Evolutionary conservation across 148 eudicot genomes (phyloP), one percentile per base, ranked within the genome.

Genomic region (Fagopyrum esculentum): DNA sequence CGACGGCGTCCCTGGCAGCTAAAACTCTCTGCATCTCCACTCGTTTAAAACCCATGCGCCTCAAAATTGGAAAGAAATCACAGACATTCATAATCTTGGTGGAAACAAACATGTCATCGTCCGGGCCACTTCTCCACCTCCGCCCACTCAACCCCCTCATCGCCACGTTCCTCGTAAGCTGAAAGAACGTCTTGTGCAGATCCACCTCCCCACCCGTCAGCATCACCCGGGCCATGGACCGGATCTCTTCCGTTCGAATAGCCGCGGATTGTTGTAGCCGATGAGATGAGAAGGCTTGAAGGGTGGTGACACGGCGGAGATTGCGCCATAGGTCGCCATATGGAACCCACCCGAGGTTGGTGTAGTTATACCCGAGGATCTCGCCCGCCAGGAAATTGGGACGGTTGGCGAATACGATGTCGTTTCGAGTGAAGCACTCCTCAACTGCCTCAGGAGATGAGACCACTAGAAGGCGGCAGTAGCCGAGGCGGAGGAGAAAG

Each of bases 141-240:
- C 76, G 76, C 22, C 85, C 87, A 1, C 69, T 75, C 1, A 85
- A 48, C 85, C 76, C 80, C 49, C 82, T 80, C 85, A 82, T 82
- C 85, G 82, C 76, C 51, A 74, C 74, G 44, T 85, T 81, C 26
- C 76, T 54, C 30, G 79, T 80, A 15, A 85, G 44, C 75, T 77
- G 66, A 48, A 78, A 82, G 6, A 85, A 59, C 16, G 73, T 78
- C 1, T 69, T 54, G 29, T 78, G 80, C 77, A 82, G 71, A 29
- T 85, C 82, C 19, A 80, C 78, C 49, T 9, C 46, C 73, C 77
- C 8, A 30, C 72, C 49, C 48, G 15, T 17, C 3, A 40, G 11
- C n/a, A 15, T 5, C 17, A 35, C 64, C 46, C 76, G 54, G 6
- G 77, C n/a, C 19, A 81, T 73, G 73, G 73, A 45, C 51, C 75